Evolutionary conservation across 441 rosid species (phyloP), one percentile per base, ranked within the genome.

Genomic region (Pelargonium citronellum): DNA sequence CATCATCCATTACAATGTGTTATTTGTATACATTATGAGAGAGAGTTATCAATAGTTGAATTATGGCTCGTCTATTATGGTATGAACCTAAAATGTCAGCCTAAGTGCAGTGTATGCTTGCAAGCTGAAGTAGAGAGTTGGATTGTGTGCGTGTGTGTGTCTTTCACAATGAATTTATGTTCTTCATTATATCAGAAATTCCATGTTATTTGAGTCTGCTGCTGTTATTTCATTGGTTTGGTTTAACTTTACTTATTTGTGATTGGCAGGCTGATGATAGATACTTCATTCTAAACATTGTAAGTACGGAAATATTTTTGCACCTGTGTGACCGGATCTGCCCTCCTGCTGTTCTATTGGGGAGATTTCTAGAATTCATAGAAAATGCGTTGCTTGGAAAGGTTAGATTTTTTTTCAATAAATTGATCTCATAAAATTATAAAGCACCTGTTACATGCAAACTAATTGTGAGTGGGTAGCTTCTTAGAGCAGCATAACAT

Each of bases 291-390:
- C 80, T 95, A 83, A 91, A 95, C 76, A 79, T 81, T 65, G 74
- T 77, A 69, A 78, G 91, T 41, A 71, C 97, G n/a, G 83, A 87
- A 80, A 86, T 87, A 77, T 88, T 89, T 78, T 83, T 92, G 80
- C 86, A 77, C 78, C 79, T 83, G 43, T 81, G 71, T 66, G 88
- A 87, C 69, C 78, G 87, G 82, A 80, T 88, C 81, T 66, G 66
- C 72, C 89, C 87, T 75, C 80, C 87, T 19, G 67, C 73, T 70
- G 79, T 75, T 55, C 62, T 87, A 69, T 70, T 80, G 67, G 87
- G 84, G 79, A 82, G 77, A 69, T 87, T 81, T 81, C 81, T 95
- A 68, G 82, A 78, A 68, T 95, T 89, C 71, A 66, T 88, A 30
- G 94, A 86, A 71, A 78, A 74, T 74, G 87, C 89, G 11, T 82